Evolutionary conservation across 176 grass and related monocot genomes (phyloP).

Genomic region (Oryza glaberrima): DNA sequence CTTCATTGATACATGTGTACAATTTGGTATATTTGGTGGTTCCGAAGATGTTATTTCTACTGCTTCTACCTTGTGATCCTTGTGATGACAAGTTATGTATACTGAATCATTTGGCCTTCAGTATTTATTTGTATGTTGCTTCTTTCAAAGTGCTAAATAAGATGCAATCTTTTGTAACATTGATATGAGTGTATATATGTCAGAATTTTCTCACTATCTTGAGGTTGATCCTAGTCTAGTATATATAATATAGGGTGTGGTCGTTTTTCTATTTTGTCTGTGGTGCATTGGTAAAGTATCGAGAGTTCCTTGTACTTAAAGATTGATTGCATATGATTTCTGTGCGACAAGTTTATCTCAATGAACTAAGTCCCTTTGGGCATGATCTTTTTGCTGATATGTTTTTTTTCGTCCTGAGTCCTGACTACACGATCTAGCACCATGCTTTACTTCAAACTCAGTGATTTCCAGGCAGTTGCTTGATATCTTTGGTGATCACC

Average conservation of each 20-base stretch:
- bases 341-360: background rate
- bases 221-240: background rate
- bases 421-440: background rate
- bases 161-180: background rate
- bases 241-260: background rate
- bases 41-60: constrained; percentile 25
- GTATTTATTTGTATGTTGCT: background rate
- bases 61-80: constrained; percentile 15
- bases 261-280: background rate
- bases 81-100: constrained; percentile 30
- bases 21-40: constrained; percentile 9
- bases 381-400: background rate
- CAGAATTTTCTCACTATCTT: background rate
- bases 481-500: background rate
- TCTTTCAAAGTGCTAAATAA: background rate
- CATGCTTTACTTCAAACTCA: background rate
- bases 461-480: background rate
- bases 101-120: background rate
- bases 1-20: constrained; percentile 22
- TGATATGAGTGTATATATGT: constrained; percentile 11
- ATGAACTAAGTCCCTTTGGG: background rate
- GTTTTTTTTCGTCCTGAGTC: too few species aligned
- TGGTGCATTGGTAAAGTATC: background rate
- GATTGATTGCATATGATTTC: background rate
- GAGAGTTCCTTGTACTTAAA: background rate